phyloP scores from a whole-genome alignment of 2,329 filamentous ascomycete genomes.

The Salinomyces thailandicus region DNA sequence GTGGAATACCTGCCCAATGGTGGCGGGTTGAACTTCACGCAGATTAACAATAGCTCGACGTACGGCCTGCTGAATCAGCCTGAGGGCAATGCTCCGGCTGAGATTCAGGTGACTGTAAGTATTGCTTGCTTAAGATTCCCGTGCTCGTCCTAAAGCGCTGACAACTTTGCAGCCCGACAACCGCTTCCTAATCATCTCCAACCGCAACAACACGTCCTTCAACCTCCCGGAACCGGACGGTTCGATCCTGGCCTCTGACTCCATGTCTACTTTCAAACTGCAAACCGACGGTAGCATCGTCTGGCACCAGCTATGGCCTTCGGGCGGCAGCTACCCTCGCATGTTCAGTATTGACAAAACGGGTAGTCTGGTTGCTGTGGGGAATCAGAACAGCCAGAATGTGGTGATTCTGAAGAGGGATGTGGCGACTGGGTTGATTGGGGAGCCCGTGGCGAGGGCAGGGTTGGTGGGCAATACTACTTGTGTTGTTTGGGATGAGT shows the following conservation, averaged over 20 bases:
- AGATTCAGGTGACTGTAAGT: constrained; percentile 39
- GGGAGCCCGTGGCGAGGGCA: constrained; percentile 22
- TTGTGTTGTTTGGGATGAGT: constrained; percentile 8
- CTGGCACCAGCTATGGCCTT: constrained; percentile 48
- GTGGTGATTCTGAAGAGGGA: constrained; percentile 55
- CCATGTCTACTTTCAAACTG: constrained; percentile 53
- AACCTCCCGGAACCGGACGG: constrained; percentile 34
- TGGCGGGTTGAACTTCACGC: constrained; percentile 38
- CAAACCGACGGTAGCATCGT: constrained; percentile 45
- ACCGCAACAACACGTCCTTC: constrained; percentile 52
- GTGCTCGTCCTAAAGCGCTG: constrained; percentile 1
- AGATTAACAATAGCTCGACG: constrained; percentile 39
- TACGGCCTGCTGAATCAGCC: constrained; percentile 35
- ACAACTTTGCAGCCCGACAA: constrained; percentile 29
- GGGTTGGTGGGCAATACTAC: constrained; percentile 7
- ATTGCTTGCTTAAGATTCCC: no score
- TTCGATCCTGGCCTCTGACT: constrained; percentile 38
- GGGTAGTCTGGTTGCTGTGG: constrained; percentile 55
- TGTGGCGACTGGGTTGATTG: constrained; percentile 48
- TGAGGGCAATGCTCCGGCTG: constrained; percentile 42
- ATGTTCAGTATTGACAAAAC: constrained; percentile 57
- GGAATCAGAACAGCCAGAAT: constrained; percentile 49
- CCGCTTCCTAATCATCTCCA: constrained; percentile 56
- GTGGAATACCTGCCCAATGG: constrained; percentile 32
- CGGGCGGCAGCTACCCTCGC: constrained; percentile 55